Conservation (phyloP, 2,329 filamentous ascomycete species). For the Fusarium pininemorale region DNA sequence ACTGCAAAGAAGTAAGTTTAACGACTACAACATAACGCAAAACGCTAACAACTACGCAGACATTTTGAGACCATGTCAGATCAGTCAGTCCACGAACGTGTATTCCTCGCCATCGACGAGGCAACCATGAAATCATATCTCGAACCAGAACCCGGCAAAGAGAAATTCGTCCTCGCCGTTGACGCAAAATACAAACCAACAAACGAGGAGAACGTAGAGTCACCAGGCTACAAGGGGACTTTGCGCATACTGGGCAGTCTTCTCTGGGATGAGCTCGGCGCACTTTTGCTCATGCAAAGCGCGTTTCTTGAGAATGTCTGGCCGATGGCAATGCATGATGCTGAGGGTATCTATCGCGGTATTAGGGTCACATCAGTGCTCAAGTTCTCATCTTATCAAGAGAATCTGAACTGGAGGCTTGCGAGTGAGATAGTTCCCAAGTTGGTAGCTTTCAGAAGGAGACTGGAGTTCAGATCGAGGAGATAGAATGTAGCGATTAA, state of each 20-base stretch:
- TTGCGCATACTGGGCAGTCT: constrained; percentile 37
- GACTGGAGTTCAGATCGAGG: background rate
- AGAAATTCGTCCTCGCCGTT: constrained; percentile 34
- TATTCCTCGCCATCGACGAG: constrained; percentile 39
- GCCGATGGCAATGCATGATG: constrained; percentile 36
- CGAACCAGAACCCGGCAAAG: background rate
- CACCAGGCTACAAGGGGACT: constrained; percentile 33
- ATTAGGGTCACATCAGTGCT: background rate
- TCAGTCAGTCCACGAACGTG: background rate
- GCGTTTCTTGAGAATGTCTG: constrained; percentile 26
- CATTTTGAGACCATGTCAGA: constrained; percentile 1
- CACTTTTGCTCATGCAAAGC: constrained; percentile 46
- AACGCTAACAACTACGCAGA: constrained; percentile 4
- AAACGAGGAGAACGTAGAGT: background rate
- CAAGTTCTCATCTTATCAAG: constrained; percentile 6
- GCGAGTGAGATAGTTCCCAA: background rate
- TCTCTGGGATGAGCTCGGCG: constrained; percentile 38
- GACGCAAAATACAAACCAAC: background rate
- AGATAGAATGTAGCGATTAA: background rate
- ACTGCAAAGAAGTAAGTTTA: constrained; percentile 36
- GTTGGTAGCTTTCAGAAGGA: background rate
- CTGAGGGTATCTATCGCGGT: constrained; percentile 28
- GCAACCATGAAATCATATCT: constrained; percentile 40
- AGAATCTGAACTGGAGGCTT: constrained; percentile 10
- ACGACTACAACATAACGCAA: too few relatives aligned